Evolutionary conservation across 352 stramenopile genomes (phyloP).

Genomic region (Thalassiosira livingstoniorum): DNA sequence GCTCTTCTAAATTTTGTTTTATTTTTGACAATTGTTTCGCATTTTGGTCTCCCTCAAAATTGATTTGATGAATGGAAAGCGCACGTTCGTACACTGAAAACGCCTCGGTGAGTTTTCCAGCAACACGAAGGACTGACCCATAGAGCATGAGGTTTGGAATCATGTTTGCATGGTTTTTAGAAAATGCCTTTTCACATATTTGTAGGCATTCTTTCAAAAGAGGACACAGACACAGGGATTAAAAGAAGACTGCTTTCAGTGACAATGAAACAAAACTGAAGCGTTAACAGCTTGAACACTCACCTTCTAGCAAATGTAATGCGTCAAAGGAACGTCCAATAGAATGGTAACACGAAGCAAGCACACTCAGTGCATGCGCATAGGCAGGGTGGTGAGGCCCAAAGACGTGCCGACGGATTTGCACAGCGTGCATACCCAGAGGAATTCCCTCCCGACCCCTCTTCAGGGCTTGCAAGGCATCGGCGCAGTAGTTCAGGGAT

Average conservation of each 20-base stretch:
- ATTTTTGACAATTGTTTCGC: slow-evolving; percentile 41
- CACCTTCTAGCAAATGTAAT: slow-evolving; percentile 42
- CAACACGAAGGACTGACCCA: slow-evolving; percentile 43
- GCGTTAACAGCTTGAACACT: too few species aligned
- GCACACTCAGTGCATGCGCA: slow-evolving; percentile 62
- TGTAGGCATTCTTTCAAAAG: slow-evolving; percentile 61
- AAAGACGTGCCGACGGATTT: slow-evolving; percentile 62
- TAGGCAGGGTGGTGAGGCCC: slow-evolving; percentile 60
- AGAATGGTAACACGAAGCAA: slow-evolving; percentile 58
- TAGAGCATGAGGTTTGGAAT: slow-evolving; percentile 67
- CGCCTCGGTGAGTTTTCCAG: slow-evolving; percentile 38
- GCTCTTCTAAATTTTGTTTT: slow-evolving; percentile 25
- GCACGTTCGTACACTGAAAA: slow-evolving; percentile 48
- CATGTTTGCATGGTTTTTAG: slow-evolving; percentile 61
- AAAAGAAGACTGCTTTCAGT: too few species aligned
- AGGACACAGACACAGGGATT: too few species aligned
- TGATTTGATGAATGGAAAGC: slow-evolving; percentile 56
- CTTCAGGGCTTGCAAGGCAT: slow-evolving; percentile 48
- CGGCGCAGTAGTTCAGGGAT: slow-evolving; percentile 69
- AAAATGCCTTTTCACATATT: slow-evolving; percentile 63
- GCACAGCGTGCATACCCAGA: slow-evolving; percentile 56
- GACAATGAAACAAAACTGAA: too few species aligned
- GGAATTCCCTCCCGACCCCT: slow-evolving; percentile 52
- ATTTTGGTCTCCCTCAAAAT: slow-evolving; percentile 51
- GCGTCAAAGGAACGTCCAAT: slow-evolving; percentile 58